A percentile compares a stretch with the other conserved stretches of the same genome.
Evolutionary conservation across 352 stramenopile species (phyloP).

Genomic region (Aphanomyces invadans): DNA sequence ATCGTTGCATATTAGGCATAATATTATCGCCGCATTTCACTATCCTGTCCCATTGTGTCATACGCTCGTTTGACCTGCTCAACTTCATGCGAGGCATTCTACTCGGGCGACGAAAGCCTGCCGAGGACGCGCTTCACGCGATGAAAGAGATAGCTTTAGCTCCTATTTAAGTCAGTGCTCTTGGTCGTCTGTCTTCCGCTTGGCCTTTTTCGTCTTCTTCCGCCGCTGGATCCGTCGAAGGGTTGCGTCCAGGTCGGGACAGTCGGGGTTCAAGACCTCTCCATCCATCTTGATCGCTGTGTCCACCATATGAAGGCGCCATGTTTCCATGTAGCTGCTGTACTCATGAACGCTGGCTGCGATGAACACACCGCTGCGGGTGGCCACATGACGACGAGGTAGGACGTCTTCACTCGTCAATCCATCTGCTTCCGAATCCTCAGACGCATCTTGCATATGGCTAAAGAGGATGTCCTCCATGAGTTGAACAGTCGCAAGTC

Average conservation of each 20-base stretch:
- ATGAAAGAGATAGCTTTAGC: too few species aligned
- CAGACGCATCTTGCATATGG: neutral
- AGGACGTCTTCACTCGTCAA: neutral
- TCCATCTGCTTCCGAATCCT: neutral
- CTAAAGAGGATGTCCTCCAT: slow-evolving; percentile 8
- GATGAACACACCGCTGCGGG: neutral
- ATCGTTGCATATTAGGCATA: too few species aligned
- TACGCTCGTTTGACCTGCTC: too few species aligned
- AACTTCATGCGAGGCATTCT: too few species aligned
- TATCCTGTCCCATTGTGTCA: too few species aligned
- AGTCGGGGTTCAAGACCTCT: neutral
- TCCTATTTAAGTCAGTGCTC: too few species aligned
- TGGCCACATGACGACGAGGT: neutral
- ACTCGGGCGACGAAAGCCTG: too few species aligned
- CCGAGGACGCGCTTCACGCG: too few species aligned
- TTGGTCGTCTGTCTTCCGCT: neutral
- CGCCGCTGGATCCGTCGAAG: neutral
- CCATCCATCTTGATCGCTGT: neutral
- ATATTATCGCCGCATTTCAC: too few species aligned
- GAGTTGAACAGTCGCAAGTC: neutral
- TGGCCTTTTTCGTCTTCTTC: neutral
- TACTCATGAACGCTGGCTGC: slow-evolving; percentile 11
- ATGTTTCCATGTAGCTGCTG: slow-evolving; percentile 18
- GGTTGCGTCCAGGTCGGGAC: neutral
- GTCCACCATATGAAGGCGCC: neutral